Conservation (phyloP, 805 yeast genomes). For the Tetrapisispora arboricola region DNA sequence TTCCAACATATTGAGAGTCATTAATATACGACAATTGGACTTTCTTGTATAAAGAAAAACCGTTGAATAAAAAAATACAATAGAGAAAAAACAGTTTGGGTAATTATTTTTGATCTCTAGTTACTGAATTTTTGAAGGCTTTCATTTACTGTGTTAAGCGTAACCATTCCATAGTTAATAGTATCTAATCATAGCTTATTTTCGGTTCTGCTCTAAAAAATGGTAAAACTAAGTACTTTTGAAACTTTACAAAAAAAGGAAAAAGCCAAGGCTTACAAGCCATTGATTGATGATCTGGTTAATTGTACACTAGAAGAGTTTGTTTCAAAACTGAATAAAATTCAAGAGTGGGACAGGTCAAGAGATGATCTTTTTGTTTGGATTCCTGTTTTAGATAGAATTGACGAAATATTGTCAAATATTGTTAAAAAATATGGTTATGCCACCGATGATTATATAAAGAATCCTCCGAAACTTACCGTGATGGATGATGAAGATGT, state of each 20-base stretch:
- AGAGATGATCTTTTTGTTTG: constrained; percentile 65
- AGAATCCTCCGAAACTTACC: constrained; percentile 37
- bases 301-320: constrained; percentile 33
- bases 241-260: constrained; percentile 36
- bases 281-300: constrained; percentile 31
- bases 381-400: constrained; percentile 64
- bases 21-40: no score
- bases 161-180: no score
- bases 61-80: no score
- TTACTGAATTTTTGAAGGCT: no score
- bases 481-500: constrained; percentile 40
- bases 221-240: constrained; percentile 24
- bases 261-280: constrained; percentile 28
- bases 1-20: no score
- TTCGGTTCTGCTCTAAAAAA: no score
- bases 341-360: constrained; percentile 49
- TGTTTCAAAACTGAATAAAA: constrained; percentile 29
- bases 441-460: constrained; percentile 29
- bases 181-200: no score
- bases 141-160: no score
- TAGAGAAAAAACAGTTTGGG: no score
- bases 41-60: no score
- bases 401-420: constrained; percentile 55
- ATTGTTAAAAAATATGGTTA: constrained; percentile 42
- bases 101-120: no score